Evolutionary conservation across 768 basidiomycete species (phyloP).

Genomic region (Amanita pallidorosea): DNA sequence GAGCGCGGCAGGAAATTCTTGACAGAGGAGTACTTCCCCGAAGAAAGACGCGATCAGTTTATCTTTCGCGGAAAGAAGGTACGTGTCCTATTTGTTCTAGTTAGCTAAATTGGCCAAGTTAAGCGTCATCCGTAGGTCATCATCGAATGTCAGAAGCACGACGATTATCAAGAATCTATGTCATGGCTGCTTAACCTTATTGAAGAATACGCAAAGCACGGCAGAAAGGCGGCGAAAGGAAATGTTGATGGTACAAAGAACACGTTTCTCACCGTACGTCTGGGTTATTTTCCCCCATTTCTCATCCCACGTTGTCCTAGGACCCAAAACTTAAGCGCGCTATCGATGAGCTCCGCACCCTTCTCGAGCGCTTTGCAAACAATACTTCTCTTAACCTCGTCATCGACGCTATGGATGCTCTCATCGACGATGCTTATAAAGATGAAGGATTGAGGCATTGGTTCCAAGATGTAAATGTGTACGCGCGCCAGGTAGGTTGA

Average conservation of each 20-base stretch:
- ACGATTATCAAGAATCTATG: conserved; percentile 77
- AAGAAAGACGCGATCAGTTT: conserved; percentile 85
- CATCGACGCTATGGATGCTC: conserved; percentile 55
- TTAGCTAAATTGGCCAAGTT: not conserved
- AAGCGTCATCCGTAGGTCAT: conserved; percentile 40
- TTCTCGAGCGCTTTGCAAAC: conserved; percentile 90
- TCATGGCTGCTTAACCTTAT: conserved; percentile 60
- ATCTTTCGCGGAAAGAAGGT: conserved; percentile 93
- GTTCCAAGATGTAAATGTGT: conserved; percentile 55
- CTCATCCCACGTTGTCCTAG: conserved; percentile 12
- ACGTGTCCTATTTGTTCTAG: not conserved
- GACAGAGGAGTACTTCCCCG: conserved; percentile 78
- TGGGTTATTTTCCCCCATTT: not conserved
- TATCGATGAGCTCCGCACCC: conserved; percentile 54
- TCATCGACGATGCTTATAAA: conserved; percentile 64
- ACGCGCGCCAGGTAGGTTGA: conserved; percentile 44
- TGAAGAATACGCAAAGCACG: conserved; percentile 52
- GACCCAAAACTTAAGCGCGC: conserved; percentile 49
- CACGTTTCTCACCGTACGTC: not conserved
- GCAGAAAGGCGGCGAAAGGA: conserved; percentile 17
- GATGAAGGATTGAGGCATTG: conserved; percentile 70
- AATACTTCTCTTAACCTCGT: conserved; percentile 54
- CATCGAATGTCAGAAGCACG: conserved; percentile 86
- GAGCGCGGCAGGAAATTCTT: conserved; percentile 60
- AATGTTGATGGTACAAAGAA: conserved; percentile 13